Evolutionary conservation across 257 asterid genomes (phyloP).

Genomic region (Voacanga thouarsii): DNA sequence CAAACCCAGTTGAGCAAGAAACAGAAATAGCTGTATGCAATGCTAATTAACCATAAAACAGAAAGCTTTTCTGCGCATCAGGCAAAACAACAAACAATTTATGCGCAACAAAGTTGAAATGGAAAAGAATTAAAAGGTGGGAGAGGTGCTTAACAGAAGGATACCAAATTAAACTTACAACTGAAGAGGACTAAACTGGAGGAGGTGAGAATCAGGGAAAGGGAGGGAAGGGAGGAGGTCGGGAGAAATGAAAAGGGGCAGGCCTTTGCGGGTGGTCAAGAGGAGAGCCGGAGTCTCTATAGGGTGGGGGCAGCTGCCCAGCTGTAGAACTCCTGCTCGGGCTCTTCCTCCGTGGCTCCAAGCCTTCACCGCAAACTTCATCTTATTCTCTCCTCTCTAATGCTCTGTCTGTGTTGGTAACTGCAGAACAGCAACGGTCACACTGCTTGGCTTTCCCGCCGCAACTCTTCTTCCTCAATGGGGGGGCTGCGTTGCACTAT

Average conservation of each 20-base stretch:
- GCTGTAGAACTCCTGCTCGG: conserved; percentile 64
- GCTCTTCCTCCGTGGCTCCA: conserved; percentile 80
- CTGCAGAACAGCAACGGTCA: not conserved
- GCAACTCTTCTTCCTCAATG: not conserved
- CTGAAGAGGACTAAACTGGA: conserved; percentile 81
- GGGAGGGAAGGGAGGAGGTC: conserved; percentile 86
- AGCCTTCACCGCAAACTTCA: conserved; percentile 67
- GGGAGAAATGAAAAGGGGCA: conserved; percentile 82
- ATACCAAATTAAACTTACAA: conserved; percentile 41
- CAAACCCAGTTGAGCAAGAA: not conserved
- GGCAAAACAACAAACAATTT: conserved; percentile 28
- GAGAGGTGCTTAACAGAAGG: not conserved
- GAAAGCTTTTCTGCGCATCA: not conserved
- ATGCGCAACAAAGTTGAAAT: not conserved
- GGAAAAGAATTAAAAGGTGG: not conserved
- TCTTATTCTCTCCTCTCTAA: conserved; percentile 17
- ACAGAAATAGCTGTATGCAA: not conserved
- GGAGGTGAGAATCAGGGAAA: conserved; percentile 64
- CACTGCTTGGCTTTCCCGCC: not conserved
- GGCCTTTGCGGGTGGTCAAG: conserved; percentile 77
- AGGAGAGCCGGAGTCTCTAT: conserved; percentile 87
- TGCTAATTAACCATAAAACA: not conserved
- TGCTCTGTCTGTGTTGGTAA: not conserved
- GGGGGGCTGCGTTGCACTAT: not conserved
- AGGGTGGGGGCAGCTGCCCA: conserved; percentile 41